Percentiles rank a stretch among this genome's conserved stretches.
These are phyloP conservation scores for Wickerhamomyces sydowiorum DNA, from an alignment of 805 yeast species.

Conservation along the genomic window DNA sequence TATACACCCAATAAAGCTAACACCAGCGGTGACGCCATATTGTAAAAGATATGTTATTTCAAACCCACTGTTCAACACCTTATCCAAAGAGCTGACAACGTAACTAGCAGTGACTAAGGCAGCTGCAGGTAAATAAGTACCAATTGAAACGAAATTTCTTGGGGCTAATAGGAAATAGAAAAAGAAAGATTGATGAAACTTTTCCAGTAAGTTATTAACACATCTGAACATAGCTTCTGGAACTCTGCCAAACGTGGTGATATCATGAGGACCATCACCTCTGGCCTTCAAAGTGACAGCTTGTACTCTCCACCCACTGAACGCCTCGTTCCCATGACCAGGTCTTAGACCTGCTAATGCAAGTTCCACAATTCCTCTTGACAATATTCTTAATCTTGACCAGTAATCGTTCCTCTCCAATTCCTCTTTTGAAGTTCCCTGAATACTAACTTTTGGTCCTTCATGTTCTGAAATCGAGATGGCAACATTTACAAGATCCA, in stretches of 20 bases:
- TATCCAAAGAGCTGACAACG: constrained; percentile 61
- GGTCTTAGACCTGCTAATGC: constrained; percentile 64
- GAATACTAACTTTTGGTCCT: constrained; percentile 63
- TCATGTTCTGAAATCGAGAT: constrained; percentile 72
- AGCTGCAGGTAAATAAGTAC: constrained; percentile 87
- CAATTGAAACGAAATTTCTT: constrained; percentile 80
- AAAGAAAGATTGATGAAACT: constrained; percentile 95
- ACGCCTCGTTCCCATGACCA: constrained; percentile 78
- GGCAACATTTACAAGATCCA: constrained; percentile 83
- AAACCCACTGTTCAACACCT: constrained; percentile 35
- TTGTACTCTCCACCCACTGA: constrained; percentile 95
- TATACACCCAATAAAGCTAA: constrained; percentile 21
- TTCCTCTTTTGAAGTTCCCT: constrained; percentile 45
- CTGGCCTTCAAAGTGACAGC: constrained; percentile 74
- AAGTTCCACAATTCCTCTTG: constrained; percentile 62
- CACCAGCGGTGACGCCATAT: constrained; percentile 22
- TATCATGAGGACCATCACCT: constrained; percentile 63
- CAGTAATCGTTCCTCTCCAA: constrained; percentile 42
- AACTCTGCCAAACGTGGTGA: constrained; percentile 87
- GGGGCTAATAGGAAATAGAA: constrained; percentile 83
- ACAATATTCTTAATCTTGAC: constrained; percentile 51
- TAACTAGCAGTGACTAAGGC: constrained; percentile 63
- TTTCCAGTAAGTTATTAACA: constrained; percentile 86
- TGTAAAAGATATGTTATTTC: constrained; percentile 15
- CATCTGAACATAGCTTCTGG: constrained; percentile 85